Percentiles rank a stretch among this genome's conserved stretches.
Evolutionary conservation across 176 grass and related monocot species (phyloP).

Genomic region (Musa schizocarpa): DNA sequence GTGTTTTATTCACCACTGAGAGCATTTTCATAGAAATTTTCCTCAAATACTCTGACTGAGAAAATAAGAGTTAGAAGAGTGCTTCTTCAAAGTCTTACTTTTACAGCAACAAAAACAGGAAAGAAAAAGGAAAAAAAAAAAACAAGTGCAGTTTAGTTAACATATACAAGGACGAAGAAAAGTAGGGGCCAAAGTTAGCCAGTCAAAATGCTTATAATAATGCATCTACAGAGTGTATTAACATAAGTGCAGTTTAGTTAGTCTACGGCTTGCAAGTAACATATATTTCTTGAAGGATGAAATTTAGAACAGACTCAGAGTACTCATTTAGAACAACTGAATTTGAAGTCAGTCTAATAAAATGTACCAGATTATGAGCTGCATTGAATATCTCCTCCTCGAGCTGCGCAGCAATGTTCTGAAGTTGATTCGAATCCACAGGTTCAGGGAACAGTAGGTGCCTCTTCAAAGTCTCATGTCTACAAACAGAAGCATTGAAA

Average conservation of each 20-base stretch:
- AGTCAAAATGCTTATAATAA: neutral
- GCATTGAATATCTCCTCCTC: slow-evolving; percentile 11
- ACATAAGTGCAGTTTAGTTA: neutral
- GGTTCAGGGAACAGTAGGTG: slow-evolving; percentile 5
- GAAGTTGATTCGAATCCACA: slow-evolving; percentile 2
- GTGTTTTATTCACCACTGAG: slow-evolving; percentile 68
- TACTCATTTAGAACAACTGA: neutral
- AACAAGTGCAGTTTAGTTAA: neutral
- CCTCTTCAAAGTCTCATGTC: slow-evolving; percentile 11
- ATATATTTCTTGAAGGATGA: neutral
- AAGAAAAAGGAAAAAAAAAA: neutral
- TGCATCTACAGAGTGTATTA: neutral
- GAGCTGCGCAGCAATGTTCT: slow-evolving; percentile 4
- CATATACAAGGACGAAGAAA: neutral
- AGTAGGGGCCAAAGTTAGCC: neutral
- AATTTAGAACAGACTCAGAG: neutral
- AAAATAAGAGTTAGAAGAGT: slow-evolving; percentile 20
- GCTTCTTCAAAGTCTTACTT: neutral
- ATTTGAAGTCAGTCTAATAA: neutral
- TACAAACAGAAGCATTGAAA: neutral
- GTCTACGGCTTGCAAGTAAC: neutral
- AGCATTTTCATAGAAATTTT: slow-evolving; percentile 88
- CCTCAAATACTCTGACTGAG: slow-evolving; percentile 82
- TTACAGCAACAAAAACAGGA: neutral
- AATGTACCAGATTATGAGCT: slow-evolving; percentile 5